Evolutionary conservation across 805 yeast genomes (phyloP).

Genomic region (Wickerhamiella qilinensis): DNA sequence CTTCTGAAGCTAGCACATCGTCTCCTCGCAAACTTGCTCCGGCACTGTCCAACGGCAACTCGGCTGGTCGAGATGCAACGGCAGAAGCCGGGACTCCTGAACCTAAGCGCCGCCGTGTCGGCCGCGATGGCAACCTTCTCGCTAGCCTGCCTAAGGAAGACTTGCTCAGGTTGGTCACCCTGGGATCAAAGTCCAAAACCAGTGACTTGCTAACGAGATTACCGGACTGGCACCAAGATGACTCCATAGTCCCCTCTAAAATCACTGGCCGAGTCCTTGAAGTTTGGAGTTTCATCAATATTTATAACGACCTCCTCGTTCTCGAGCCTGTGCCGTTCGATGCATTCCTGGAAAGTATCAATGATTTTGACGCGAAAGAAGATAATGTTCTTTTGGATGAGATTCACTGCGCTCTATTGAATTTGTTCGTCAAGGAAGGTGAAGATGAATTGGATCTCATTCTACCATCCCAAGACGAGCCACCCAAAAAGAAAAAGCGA

Average conservation of each 20-base stretch:
- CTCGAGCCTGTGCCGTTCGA: constrained; percentile 70
- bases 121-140: neutral
- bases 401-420: constrained; percentile 48
- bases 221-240: constrained; percentile 14
- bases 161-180: neutral
- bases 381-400: constrained; percentile 34
- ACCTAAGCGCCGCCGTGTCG: neutral
- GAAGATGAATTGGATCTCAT: constrained; percentile 23
- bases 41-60: neutral
- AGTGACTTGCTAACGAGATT: neutral
- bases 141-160: neutral
- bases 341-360: constrained; percentile 52
- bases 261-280: constrained; percentile 29
- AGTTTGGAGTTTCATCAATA: constrained; percentile 59
- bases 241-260: constrained; percentile 3
- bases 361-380: constrained; percentile 37
- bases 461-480: constrained; percentile 21
- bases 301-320: constrained; percentile 45
- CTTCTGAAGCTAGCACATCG: neutral
- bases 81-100: neutral
- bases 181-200: neutral
- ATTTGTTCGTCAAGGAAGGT: constrained; percentile 34
- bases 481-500: constrained; percentile 17
- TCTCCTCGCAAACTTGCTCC: neutral
- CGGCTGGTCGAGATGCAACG: neutral